Evolutionary conservation across 176 grass and related monocot genomes (phyloP), one percentile per base, ranked within the genome.

Genomic region (Oryza nivara): DNA sequence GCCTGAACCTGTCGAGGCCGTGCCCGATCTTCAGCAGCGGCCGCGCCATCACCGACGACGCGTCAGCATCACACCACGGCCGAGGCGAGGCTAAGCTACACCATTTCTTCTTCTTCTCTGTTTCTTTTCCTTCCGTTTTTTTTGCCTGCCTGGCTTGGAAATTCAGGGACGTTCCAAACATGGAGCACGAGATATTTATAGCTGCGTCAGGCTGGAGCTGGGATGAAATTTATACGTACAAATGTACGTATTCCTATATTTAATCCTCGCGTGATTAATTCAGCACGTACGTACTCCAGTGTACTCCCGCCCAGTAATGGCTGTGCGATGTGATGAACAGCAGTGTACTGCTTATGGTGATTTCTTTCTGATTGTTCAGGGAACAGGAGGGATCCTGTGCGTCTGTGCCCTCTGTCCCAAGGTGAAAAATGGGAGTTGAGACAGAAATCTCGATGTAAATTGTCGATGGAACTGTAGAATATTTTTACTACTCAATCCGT

Each of bases 11-110:
- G 22, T 90, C 78, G 75, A 86, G 75, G 32, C 78, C 86, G 78
- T 92, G 87, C 83, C 85, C 85, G 72, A 84, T 86, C 84, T 83
- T 82, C 52, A 86, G 87, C 76, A 90, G 88, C 78, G 77, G 82
- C 66, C 76, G 75, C 67, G 80, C 80, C 90, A 92, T 88, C 88
- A 83, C 68, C n/a, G 30, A 60, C 66, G 67, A 63, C 72, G 74
- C 86, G 85, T 88, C 72, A 81, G 43, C 43, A 44, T 44, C 43
- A 44, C 43, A 30, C 28, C 28, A 30, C 28, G 28, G 28, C 43
- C 43, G 9, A 1, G 43, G 43, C 43, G 43, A 44, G 43, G 43
- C 10, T 44, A 26, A 44, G 43, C 40, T 44, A 44, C 43, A 44
- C 9, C 43, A 44, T 44, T 44, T 40, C 38, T 3, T 52, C 49